Conservation (phyloP, 1,139 yeast genomes). For the Suhomyces ambrosiae region DNA sequence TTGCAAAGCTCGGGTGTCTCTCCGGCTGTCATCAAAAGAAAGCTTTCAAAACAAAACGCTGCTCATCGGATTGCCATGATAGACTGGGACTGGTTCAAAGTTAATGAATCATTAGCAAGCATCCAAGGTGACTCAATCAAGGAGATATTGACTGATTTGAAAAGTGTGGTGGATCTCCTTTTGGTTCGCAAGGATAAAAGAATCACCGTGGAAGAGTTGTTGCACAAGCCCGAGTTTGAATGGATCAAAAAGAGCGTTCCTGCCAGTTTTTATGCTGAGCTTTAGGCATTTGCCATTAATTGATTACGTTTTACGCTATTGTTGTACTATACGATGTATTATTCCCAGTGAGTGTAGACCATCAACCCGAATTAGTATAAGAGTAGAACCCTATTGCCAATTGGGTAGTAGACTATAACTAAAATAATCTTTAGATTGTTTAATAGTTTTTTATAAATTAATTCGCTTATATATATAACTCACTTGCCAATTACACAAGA, state of each 20-base stretch:
- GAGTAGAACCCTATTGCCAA: too few species aligned
- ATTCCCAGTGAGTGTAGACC: too few species aligned
- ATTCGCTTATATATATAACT: too few species aligned
- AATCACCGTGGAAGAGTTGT: constrained; percentile 11
- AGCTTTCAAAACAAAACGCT: constrained; percentile 59
- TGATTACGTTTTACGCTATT: neutral
- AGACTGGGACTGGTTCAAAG: constrained; percentile 81
- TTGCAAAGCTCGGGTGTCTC: constrained; percentile 35
- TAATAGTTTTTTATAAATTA: too few species aligned
- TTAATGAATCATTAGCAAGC: constrained; percentile 23
- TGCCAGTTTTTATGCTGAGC: constrained; percentile 1
- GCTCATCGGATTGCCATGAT: constrained; percentile 91
- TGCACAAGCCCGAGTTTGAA: constrained; percentile 16
- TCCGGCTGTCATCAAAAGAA: constrained; percentile 50
- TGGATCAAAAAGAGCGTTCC: constrained; percentile 28
- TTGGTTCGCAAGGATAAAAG: constrained; percentile 46
- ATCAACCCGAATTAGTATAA: too few species aligned
- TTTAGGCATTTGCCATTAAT: neutral
- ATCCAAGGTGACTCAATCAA: constrained; percentile 22
- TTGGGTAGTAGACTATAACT: too few species aligned
- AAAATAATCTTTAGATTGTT: too few species aligned
- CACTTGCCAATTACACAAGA: too few species aligned
- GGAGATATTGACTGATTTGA: constrained; percentile 29
- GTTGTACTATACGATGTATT: constrained; percentile 6
- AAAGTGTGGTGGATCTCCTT: constrained; percentile 34